A percentile compares a stretch with the other conserved stretches of the same genome.
phyloP scores from a whole-genome alignment of 805 yeast genomes.

The Komagataella kurtzmanii region DNA sequence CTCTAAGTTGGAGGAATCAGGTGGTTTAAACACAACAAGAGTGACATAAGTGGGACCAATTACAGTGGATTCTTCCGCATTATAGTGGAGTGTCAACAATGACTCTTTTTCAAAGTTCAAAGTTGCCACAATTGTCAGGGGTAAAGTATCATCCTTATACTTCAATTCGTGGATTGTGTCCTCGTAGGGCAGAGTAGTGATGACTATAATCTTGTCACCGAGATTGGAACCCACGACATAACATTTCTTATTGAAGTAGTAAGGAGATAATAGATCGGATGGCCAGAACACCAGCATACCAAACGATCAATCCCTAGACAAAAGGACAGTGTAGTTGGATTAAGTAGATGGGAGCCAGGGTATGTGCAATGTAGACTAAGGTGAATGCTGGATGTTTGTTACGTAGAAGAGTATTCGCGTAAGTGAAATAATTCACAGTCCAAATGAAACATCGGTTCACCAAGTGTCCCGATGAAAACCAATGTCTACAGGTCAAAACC shows the following conservation, averaged over 20 bases:
- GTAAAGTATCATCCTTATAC: slow-evolving; percentile 4
- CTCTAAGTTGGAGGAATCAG: slow-evolving; percentile 57
- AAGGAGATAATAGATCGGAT: not conserved
- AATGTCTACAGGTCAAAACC: not conserved
- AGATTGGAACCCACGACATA: not conserved
- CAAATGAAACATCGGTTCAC: not conserved
- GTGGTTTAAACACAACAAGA: slow-evolving; percentile 52
- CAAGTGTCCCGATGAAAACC: not conserved
- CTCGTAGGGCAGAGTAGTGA: slow-evolving; percentile 1
- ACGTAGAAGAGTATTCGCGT: not conserved
- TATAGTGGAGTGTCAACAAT: not conserved
- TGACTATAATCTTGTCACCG: not conserved
- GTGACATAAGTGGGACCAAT: slow-evolving; percentile 2
- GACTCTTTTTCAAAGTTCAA: not conserved
- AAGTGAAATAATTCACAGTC: not conserved
- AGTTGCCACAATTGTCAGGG: slow-evolving; percentile 7
- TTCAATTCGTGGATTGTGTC: slow-evolving; percentile 6
- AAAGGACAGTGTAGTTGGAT: not conserved
- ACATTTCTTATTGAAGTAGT: not conserved
- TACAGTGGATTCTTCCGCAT: not conserved
- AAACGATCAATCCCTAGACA: not conserved
- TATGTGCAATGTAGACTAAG: not conserved
- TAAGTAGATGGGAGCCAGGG: not conserved
- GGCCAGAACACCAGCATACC: not conserved
- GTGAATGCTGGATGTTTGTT: not conserved